Conservation (phyloP, 257 asterid species). For the Capsicum pubescens region DNA sequence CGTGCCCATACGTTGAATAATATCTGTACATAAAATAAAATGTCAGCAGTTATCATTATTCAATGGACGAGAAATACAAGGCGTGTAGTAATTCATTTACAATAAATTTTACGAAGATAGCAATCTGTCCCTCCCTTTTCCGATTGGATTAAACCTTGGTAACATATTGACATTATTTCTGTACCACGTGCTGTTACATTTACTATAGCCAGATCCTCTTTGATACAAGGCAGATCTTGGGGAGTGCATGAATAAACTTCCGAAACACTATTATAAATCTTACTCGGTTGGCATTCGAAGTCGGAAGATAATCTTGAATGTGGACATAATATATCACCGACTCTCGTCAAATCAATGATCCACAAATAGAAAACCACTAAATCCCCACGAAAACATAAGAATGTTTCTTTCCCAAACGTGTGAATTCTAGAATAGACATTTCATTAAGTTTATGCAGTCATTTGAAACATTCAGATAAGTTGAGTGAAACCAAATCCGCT, state of each 20-base stretch:
- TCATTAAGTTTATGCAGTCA: background rate
- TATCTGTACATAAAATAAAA: slow-evolving; percentile 45
- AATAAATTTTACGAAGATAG: background rate
- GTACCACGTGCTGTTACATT: background rate
- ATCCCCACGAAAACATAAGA: background rate
- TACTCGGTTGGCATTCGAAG: background rate
- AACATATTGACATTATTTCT: background rate
- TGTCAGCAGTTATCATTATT: background rate
- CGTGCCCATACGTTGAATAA: slow-evolving; percentile 81
- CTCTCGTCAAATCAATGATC: background rate
- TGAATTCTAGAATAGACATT: background rate
- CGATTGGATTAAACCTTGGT: background rate
- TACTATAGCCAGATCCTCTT: background rate
- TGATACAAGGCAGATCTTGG: background rate
- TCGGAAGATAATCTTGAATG: background rate
- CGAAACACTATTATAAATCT: background rate
- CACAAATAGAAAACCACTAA: background rate
- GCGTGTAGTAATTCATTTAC: background rate
- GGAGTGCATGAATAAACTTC: slow-evolving; percentile 6
- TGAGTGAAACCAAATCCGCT: background rate
- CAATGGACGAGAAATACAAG: background rate
- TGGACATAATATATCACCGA: background rate
- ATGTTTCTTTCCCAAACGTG: background rate
- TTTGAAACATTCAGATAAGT: background rate
- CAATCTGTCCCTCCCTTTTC: background rate